These are phyloP conservation scores for Puccinia triticina DNA, from an alignment of 1,284 basidiomycete species.

Conservation along the genomic window DNA sequence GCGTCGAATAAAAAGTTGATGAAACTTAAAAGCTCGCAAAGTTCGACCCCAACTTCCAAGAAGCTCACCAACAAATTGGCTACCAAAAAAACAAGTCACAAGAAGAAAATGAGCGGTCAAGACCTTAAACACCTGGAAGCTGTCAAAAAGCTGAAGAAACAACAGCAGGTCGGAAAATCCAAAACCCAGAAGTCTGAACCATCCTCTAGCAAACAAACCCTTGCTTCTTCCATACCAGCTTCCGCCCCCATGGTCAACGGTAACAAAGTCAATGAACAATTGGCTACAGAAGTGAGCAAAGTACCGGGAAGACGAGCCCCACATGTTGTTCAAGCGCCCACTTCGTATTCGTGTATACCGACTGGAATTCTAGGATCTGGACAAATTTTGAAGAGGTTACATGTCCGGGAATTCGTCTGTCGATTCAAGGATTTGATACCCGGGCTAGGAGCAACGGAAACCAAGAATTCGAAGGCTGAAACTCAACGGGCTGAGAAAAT, in stretches of 20 bases:
- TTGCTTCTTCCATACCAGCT: not conserved
- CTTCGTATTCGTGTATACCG: slow-evolving; percentile 15
- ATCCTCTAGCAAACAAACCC: slow-evolving; percentile 9
- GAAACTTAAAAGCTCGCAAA: slow-evolving; percentile 4
- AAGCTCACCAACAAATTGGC: not conserved
- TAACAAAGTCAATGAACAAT: not conserved
- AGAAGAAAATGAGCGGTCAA: slow-evolving; percentile 23
- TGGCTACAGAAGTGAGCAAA: not conserved
- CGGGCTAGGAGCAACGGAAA: slow-evolving; percentile 40
- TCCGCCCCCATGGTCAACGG: not conserved
- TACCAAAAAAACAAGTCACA: slow-evolving; percentile 20
- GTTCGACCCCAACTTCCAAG: not conserved
- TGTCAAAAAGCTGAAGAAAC: slow-evolving; percentile 29
- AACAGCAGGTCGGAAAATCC: slow-evolving; percentile 1
- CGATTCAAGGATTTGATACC: slow-evolving; percentile 47
- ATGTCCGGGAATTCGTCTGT: slow-evolving; percentile 50
- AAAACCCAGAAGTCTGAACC: slow-evolving; percentile 3
- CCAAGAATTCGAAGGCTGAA: slow-evolving; percentile 32
- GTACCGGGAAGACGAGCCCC: slow-evolving; percentile 34
- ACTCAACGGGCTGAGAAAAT: slow-evolving; percentile 44
- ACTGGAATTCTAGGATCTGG: slow-evolving; percentile 37
- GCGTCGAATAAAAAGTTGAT: not conserved
- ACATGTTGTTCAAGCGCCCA: slow-evolving; percentile 32
- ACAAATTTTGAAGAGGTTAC: slow-evolving; percentile 35
- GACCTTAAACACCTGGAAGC: slow-evolving; percentile 20